Conservation (phyloP, 805 yeast genomes). For the Lachancea mirantina region DNA sequence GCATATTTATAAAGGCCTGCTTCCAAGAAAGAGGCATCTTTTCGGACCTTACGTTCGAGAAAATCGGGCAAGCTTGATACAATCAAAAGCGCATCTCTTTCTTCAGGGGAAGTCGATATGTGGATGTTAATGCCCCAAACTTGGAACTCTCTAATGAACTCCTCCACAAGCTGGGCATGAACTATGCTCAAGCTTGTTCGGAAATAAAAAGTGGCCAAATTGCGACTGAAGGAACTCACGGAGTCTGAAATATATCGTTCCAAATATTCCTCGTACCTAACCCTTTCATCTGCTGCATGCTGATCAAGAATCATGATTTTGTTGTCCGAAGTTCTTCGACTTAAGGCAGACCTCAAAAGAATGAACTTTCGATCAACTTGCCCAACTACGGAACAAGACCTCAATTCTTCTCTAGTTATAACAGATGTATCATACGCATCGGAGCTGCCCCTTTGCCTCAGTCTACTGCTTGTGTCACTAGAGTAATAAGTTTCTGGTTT, state of each 20-base stretch:
- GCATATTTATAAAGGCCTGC: constrained; percentile 38
- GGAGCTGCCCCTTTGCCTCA: too few species aligned
- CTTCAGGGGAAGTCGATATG: not conserved
- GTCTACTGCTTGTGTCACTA: too few species aligned
- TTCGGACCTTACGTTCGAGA: constrained; percentile 27
- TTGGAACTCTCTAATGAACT: constrained; percentile 26
- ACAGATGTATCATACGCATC: too few species aligned
- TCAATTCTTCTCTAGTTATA: too few species aligned
- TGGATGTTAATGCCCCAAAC: constrained; percentile 36
- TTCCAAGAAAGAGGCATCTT: constrained; percentile 29
- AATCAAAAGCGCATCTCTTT: too few species aligned
- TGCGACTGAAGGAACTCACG: too few species aligned
- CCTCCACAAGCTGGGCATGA: constrained; percentile 21
- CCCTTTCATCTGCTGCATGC: constrained; percentile 80
- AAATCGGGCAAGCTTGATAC: too few species aligned
- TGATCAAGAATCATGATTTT: constrained; percentile 54
- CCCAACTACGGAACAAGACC: constrained; percentile 34
- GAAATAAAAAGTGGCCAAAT: not conserved
- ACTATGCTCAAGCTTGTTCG: too few species aligned
- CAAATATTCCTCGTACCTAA: constrained; percentile 49
- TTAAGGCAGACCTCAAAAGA: constrained; percentile 36
- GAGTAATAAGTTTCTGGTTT: too few species aligned
- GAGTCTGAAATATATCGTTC: constrained; percentile 29
- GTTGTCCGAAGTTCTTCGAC: not conserved
- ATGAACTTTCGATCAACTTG: constrained; percentile 66